Base-by-base conservation (phyloP, 495 filamentous ascomycete genomes). In the Tuber borchii region DNA sequence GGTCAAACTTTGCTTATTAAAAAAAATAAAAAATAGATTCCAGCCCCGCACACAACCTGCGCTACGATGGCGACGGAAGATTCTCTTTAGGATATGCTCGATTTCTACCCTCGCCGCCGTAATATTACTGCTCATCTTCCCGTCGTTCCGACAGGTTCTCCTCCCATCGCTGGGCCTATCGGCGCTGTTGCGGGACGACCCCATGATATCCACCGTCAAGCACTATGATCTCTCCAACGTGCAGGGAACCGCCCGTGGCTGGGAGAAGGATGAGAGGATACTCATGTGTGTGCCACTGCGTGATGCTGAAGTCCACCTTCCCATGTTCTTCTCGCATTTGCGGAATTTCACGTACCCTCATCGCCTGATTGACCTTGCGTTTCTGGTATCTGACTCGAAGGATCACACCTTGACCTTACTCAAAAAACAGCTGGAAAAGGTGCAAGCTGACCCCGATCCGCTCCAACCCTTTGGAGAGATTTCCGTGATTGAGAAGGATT, bases 251-350 rank as follows among this genome's bases (percentile, higher is more conserved):
- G 91, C 91, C 71, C 90, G 91, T 78, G 95, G 95, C 17, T 98
- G 95, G 95, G 94, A 97, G 83, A 87, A 92, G 45, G 96, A 93
- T 81, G 96, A 99, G 84, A 90, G 96, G 72, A 95, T 99, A 78
- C 87, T 99, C 68, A 90, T 99, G 83, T 97, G 95, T 83, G 95
- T 96, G 10, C 96, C 96, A 51, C 87, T 99, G 70, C 90, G 96
- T 82, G 96, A 99, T 84, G 96, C 96, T 37, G 90, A 95, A 80
- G 89, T 92, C 34, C 96, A 99, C 87, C 86, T 99, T 9, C 91
- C 92, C 65, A 97, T 99, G 95, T 98, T 99, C 88, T 99, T 99
- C 85, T 90, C 90, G 45, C 96, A 99, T 84, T 89, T 99, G 65
- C 90, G 88, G 70, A 99, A 98, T 85, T 91, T 99, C 73, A 99